These are phyloP conservation scores for Rehmannia glutinosa DNA, from an alignment of 257 asterid genomes.

Conservation along the genomic window DNA sequence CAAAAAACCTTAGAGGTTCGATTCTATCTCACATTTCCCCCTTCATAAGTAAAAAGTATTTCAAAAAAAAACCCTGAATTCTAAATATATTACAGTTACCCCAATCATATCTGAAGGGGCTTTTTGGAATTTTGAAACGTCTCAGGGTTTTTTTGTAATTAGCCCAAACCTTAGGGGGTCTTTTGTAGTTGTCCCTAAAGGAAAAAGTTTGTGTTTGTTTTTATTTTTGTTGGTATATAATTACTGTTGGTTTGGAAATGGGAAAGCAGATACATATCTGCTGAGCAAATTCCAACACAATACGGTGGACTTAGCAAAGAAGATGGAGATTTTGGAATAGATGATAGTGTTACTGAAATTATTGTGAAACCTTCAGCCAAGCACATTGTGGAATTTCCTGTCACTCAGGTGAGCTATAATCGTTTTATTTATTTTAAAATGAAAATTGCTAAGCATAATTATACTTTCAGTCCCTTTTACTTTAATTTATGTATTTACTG, in stretches of 20 bases:
- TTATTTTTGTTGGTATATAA: neutral
- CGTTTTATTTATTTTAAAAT: neutral
- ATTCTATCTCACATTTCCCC: too few relatives aligned
- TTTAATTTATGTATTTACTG: neutral
- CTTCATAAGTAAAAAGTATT: too few relatives aligned
- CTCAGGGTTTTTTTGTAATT: too few relatives aligned
- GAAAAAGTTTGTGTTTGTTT: too few relatives aligned
- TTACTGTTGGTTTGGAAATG: neutral
- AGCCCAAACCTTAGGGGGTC: too few relatives aligned
- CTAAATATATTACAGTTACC: too few relatives aligned
- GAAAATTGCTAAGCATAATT: too few relatives aligned
- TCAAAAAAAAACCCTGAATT: too few relatives aligned
- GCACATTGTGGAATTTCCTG: slow-evolving; percentile 30
- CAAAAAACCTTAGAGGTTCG: too few relatives aligned
- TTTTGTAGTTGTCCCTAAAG: too few relatives aligned
- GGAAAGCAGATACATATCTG: slow-evolving; percentile 18
- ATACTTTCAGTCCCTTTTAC: neutral
- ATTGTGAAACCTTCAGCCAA: slow-evolving; percentile 27
- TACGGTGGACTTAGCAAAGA: slow-evolving; percentile 30
- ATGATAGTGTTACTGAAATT: slow-evolving; percentile 22
- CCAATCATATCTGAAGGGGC: too few relatives aligned
- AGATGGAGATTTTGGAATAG: slow-evolving; percentile 21
- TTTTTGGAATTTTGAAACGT: too few relatives aligned
- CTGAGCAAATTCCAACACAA: slow-evolving; percentile 28
- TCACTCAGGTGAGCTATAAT: slow-evolving; percentile 16